Percentiles rank a stretch among this genome's conserved stretches.
phyloP scores from a whole-genome alignment of 139 green algal genomes.

The Coelastrella sp. region DNA sequence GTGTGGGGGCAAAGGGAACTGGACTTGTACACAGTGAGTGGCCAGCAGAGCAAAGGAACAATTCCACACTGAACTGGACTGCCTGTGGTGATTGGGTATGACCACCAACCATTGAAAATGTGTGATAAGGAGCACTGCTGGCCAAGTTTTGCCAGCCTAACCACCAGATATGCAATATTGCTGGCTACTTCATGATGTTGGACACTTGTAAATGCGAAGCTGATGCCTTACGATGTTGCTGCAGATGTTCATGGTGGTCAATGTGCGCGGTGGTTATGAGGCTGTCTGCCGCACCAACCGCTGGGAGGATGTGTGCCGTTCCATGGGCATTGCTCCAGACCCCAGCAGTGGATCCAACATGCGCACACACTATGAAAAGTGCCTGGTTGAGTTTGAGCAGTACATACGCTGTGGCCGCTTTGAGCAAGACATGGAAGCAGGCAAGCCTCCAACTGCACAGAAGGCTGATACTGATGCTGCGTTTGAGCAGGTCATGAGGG shows the following conservation, averaged over 20 bases:
- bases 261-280: constrained; percentile 79
- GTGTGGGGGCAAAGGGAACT: constrained; percentile 77
- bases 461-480: constrained; percentile 5
- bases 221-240: not conserved
- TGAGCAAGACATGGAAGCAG: not conserved
- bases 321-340: constrained; percentile 66
- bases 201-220: no score
- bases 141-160: not conserved
- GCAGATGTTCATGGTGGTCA: constrained; percentile 80
- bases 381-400: constrained; percentile 85
- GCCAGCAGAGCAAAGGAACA: not conserved
- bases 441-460: not conserved
- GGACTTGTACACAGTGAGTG: constrained; percentile 73
- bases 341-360: constrained; percentile 76
- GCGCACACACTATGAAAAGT: constrained; percentile 83
- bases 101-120: no score
- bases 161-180: not conserved
- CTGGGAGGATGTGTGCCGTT: constrained; percentile 82
- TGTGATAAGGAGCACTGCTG: no score
- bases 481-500: constrained; percentile 32
- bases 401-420: constrained; percentile 62
- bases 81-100: no score
- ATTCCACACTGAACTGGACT: no score
- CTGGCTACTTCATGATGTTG: no score
- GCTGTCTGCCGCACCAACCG: constrained; percentile 70